Evolutionary conservation across 176 grass and related monocot species (phyloP), one percentile per base, ranked within the genome.

Genomic region (Pontederia paniculata): DNA sequence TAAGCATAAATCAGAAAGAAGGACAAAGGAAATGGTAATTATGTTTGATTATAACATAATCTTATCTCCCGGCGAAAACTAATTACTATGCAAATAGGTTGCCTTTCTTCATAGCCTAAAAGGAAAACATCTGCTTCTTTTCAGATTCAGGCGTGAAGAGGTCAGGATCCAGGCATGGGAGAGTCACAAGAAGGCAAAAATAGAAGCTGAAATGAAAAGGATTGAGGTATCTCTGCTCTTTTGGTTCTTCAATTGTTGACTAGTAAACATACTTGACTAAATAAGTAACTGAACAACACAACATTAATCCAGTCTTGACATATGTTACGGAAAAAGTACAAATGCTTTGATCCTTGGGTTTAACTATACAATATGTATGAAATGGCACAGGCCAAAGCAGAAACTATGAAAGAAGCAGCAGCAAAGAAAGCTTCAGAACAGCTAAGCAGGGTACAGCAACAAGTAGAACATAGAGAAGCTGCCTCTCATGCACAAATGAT

Each of bases 111-210:
- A 31, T 1, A 31, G 25, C 25, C 25, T 31, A 31, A 31, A 31
- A 31, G 10, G 48, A 50, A 14, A 16, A 9, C n/a, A 9, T 55
- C 22, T 73, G 0, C 50, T 12, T n/a, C 60, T 76, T 23, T 55
- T 50, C 68, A 97, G 93, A 79, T 90, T 80, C 47, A 97, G 81
- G 73, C 81, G 71, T 22, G 86, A 97, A 79, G 79, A 90, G 41
- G 74, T 97, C 62, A 97, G 79, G 74, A 91, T 97, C 63, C 86
- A 97, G 67, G 83, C 75, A 75, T 97, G 93, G 86, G 82, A 97
- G 66, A 82, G 69, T 60, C 60, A 41, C 17, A 68, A 22, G 74
- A 84, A 78, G 54, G 75, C 67, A 43, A 88, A 88, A 75, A 66
- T 88, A 13, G 93, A 97, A 88, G 76, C 62, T 10, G 63, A 82